Percentiles rank a stretch among this genome's conserved stretches.
Evolutionary conservation across 805 yeast species (phyloP).

Genomic region (Komagataella pastoris): DNA sequence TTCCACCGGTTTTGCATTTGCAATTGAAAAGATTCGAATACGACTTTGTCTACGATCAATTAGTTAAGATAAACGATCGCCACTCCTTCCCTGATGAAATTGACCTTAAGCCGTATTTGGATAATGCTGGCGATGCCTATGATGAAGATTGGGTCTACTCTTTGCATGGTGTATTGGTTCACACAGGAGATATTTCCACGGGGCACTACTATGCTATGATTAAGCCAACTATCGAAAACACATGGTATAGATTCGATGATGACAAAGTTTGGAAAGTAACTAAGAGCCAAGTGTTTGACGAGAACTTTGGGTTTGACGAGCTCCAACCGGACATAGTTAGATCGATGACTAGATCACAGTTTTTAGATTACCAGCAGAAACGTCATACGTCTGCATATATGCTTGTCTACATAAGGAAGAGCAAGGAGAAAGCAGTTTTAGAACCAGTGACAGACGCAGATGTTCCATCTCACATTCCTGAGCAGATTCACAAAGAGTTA

Average conservation of each 20-base stretch:
- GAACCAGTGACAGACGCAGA: slow-evolving; percentile 39
- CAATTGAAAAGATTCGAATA: slow-evolving; percentile 93
- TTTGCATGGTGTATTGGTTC: slow-evolving; percentile 89
- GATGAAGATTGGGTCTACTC: slow-evolving; percentile 64
- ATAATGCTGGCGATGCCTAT: slow-evolving; percentile 31
- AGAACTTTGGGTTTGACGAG: slow-evolving; percentile 77
- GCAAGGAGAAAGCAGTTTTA: slow-evolving; percentile 41
- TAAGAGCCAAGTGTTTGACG: slow-evolving; percentile 74
- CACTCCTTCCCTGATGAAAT: slow-evolving; percentile 80
- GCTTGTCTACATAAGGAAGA: slow-evolving; percentile 81
- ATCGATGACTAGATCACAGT: slow-evolving; percentile 42
- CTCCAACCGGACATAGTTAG: slow-evolving; percentile 33
- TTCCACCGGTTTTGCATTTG: slow-evolving; percentile 87
- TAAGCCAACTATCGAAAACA: slow-evolving; percentile 54
- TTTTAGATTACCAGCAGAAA: slow-evolving; percentile 49
- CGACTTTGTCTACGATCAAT: slow-evolving; percentile 77
- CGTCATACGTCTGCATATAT: slow-evolving; percentile 93
- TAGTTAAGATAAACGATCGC: slow-evolving; percentile 85
- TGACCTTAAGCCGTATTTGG: slow-evolving; percentile 70
- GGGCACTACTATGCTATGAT: slow-evolving; percentile 96
- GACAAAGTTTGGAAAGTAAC: slow-evolving; percentile 88
- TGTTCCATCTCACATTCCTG: slow-evolving; percentile 57
- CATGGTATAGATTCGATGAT: slow-evolving; percentile 92
- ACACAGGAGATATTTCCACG: slow-evolving; percentile 87
- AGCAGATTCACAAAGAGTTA: slow-evolving; percentile 49